Conservation (phyloP, 2,329 filamentous ascomycete genomes). For the Hymenotorrendiella dingleyae region DNA sequence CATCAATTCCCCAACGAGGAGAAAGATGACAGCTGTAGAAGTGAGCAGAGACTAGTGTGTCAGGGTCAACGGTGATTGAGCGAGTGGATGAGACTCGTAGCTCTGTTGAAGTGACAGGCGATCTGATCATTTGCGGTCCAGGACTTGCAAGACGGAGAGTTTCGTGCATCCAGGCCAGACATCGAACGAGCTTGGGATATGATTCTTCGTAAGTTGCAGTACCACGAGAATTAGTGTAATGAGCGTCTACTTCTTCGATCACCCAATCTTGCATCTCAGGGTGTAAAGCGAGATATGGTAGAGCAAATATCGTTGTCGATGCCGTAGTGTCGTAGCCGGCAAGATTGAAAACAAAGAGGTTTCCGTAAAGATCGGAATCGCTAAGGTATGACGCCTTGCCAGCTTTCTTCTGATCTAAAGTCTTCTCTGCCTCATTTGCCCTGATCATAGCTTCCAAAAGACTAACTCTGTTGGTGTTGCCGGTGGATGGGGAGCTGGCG, state of each 20-base stretch:
- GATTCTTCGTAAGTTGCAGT: too few relatives aligned
- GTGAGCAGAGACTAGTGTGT: too few relatives aligned
- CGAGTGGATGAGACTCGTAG: too few relatives aligned
- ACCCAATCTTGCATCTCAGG: slow-evolving; percentile 56
- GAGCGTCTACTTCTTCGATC: slow-evolving; percentile 54
- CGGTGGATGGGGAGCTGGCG: neutral
- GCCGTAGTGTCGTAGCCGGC: slow-evolving; percentile 76
- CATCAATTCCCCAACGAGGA: too few relatives aligned
- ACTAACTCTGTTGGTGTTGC: neutral
- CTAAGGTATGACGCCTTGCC: neutral
- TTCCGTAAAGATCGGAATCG: slow-evolving; percentile 48
- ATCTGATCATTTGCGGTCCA: too few relatives aligned
- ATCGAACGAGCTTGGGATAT: slow-evolving; percentile 4
- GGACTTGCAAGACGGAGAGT: too few relatives aligned
- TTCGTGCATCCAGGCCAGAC: too few relatives aligned
- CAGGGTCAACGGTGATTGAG: too few relatives aligned
- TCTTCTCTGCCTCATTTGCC: neutral
- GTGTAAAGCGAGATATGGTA: slow-evolving; percentile 60
- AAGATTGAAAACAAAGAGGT: slow-evolving; percentile 59
- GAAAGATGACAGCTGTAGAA: too few relatives aligned
- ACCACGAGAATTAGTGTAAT: too few relatives aligned
- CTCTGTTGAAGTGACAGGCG: too few relatives aligned
- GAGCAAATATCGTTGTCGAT: slow-evolving; percentile 62
- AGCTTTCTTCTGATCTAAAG: neutral
- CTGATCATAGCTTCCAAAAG: slow-evolving; percentile 1